phyloP scores from a whole-genome alignment of 1,139 yeast species.

The Sugiyamaella paludigena region DNA sequence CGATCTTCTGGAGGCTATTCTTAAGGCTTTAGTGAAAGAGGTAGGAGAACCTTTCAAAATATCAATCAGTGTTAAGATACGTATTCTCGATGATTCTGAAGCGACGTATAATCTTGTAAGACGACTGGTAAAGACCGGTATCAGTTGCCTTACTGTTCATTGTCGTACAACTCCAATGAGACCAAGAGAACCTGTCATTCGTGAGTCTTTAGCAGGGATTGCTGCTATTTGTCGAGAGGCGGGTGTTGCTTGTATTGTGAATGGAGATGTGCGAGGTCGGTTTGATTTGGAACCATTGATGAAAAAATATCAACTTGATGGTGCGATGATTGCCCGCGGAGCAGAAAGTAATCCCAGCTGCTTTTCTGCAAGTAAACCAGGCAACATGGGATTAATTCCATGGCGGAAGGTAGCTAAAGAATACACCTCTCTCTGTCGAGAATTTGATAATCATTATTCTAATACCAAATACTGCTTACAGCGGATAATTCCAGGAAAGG shows the following conservation, averaged over 20 bases:
- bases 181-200: conserved; percentile 75
- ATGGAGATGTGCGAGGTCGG: conserved; percentile 67
- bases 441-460: conserved; percentile 59
- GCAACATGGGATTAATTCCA: conserved; percentile 41
- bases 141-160: conserved; percentile 79
- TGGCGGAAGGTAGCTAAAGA: conserved; percentile 59
- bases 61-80: conserved; percentile 86
- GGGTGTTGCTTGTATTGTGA: conserved; percentile 69
- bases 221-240: conserved; percentile 60
- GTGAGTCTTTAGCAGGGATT: conserved; percentile 59
- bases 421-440: conserved; percentile 52
- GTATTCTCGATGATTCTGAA: conserved; percentile 61
- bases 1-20: conserved; percentile 66
- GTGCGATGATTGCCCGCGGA: conserved; percentile 91
- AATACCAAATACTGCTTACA: conserved; percentile 79
- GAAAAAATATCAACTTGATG: conserved; percentile 53
- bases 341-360: conserved; percentile 88
- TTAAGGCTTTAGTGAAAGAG: conserved; percentile 63
- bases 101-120: conserved; percentile 63
- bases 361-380: conserved; percentile 42
- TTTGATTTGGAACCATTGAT: conserved; percentile 57
- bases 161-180: conserved; percentile 90
- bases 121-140: conserved; percentile 74
- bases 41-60: conserved; percentile 76
- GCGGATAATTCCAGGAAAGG: conserved; percentile 79